Evolutionary conservation across 2,329 filamentous ascomycete species (phyloP).

Genomic region (Trichoderma atroviride): DNA sequence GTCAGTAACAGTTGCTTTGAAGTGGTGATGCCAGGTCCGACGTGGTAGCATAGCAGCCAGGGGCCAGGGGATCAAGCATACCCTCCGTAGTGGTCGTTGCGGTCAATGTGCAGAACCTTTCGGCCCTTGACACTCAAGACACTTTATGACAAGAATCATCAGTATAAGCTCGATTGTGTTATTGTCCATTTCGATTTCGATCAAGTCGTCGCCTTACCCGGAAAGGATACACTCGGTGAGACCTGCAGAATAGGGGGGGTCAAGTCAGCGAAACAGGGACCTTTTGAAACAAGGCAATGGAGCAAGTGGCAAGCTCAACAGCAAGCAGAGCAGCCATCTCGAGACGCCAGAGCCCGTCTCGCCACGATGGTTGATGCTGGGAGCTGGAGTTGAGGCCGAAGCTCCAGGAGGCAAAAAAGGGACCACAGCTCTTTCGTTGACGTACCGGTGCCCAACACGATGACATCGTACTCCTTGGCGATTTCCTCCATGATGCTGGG

Average conservation of each 20-base stretch:
- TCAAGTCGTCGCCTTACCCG: conserved; percentile 62
- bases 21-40: conserved; percentile 12
- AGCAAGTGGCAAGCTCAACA: neutral
- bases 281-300: neutral
- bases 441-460: conserved; percentile 96
- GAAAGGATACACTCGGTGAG: conserved; percentile 99
- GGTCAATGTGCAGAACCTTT: conserved; percentile 98
- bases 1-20: conserved; percentile 32
- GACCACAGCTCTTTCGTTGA: conserved; percentile 27
- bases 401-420: neutral
- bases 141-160: conserved; percentile 42
- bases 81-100: conserved; percentile 98
- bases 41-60: neutral
- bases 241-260: conserved; percentile 55
- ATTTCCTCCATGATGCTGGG: conserved; percentile 85
- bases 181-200: neutral
- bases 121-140: conserved; percentile 98
- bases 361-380: neutral
- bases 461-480: conserved; percentile 96
- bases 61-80: conserved; percentile 51
- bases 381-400: neutral
- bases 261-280: conserved; percentile 1
- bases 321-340: neutral
- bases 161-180: conserved; percentile 38
- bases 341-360: conserved; percentile 3